These are phyloP conservation scores for Blepharisma japonicum DNA, from an alignment of 73 alveolate genomes.

Conservation along the genomic window DNA sequence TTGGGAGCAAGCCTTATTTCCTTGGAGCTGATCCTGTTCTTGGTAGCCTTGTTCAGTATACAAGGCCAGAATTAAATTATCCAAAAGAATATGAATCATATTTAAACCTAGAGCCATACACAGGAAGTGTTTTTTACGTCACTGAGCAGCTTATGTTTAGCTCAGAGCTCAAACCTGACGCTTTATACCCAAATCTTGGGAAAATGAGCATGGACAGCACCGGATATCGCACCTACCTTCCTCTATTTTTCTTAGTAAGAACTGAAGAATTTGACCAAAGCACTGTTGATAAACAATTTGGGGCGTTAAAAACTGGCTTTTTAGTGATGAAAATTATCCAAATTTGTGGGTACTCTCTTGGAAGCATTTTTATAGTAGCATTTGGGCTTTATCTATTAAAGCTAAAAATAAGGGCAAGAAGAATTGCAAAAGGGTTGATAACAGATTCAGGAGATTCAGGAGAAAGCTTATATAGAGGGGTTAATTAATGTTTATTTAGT, in stretches of 20 bases:
- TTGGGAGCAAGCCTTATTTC: slow-evolving; percentile 8
- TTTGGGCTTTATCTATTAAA: too few relatives aligned
- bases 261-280: not conserved
- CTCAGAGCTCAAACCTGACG: not conserved
- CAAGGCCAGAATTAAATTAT: not conserved
- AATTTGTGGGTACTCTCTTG: not conserved
- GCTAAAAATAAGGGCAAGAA: too few relatives aligned
- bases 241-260: not conserved
- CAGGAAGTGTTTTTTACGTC: not conserved
- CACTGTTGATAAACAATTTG: not conserved
- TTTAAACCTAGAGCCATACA: not conserved
- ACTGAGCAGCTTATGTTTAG: not conserved
- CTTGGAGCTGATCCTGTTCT: not conserved
- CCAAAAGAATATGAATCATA: not conserved
- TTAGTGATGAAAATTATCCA: not conserved
- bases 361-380: not conserved
- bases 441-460: too few relatives aligned
- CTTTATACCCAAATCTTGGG: not conserved
- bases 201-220: not conserved
- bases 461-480: too few relatives aligned
- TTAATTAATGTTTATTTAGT: too few relatives aligned
- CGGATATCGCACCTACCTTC: not conserved
- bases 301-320: not conserved
- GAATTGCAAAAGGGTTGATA: too few relatives aligned
- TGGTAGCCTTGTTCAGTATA: not conserved